Base-by-base conservation (phyloP, 2,329 filamentous ascomycete species). In the Aspergillus uvarum region DNA sequence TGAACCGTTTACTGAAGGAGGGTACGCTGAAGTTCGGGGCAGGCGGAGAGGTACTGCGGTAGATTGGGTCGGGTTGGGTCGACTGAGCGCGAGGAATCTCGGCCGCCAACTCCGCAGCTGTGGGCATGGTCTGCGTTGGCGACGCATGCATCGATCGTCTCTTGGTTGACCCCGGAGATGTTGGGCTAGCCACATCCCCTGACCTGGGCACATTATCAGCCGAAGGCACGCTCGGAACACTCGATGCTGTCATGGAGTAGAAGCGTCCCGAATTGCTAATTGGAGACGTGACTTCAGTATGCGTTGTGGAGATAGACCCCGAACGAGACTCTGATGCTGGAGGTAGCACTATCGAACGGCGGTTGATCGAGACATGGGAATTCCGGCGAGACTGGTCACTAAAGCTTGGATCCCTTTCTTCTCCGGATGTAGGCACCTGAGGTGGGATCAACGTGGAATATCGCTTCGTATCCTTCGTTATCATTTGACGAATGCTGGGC, bases 11-110 rank as follows among this genome's bases (percentile, higher is more conserved):
- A 68, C 74, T 78, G 56, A 77, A 77, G 1, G 71, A 71, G 3
- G 76, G 76, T 16, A 78, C 72, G 58, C 77, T 78, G 52, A 78
- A 78, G 56, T 79, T 79, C 3, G 75, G 76, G 3, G 76, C 70
- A 24, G 74, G 68, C 3, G 74, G 71, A 0, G 76, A 74, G n/a
- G 69, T 59, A 54, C 72, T 69, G 51, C 72, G 70, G 29, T 65
- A 51, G 7, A 69, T 54, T 8, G 65, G 54, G 16, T 74, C 71
- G 4, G 69, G 68, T 6, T 69, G 52, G 21, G 60, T 66, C 16
- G 72, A 65, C 32, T 68, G 67, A 29, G 67, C 62, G 21, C 63
- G 60, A 32, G 62, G 60, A 24, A 59, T 49, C 6, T 71, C 58
- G 3, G 53, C 53, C 26, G 63, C n/a, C n/a, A 56, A 52, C 21